These are phyloP conservation scores for Leishmania turanica DNA, from an alignment of 208 protist species.

Conservation along the genomic window DNA sequence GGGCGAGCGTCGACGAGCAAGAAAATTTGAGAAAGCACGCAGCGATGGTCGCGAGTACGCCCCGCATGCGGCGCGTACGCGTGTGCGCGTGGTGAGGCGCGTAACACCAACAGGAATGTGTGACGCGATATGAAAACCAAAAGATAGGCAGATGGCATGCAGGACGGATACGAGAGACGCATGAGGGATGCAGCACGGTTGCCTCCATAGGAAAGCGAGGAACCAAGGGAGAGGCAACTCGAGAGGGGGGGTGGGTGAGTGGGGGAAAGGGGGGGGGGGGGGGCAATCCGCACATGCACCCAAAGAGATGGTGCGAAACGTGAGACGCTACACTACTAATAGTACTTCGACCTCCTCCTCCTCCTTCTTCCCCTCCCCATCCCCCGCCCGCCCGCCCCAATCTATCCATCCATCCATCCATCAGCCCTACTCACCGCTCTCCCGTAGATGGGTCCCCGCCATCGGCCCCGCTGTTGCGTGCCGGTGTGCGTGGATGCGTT, in stretches of 20 bases:
- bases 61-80: too few relatives aligned
- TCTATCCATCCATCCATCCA: background rate
- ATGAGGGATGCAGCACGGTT: background rate
- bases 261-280: background rate
- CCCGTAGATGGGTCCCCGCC: background rate
- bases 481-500: background rate
- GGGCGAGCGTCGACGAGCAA: too few relatives aligned
- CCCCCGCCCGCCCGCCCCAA: background rate
- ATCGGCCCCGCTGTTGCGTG: background rate
- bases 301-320: background rate
- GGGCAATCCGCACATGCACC: background rate
- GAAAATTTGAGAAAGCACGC: background rate
- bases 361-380: background rate
- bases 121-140: background rate
- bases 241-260: too few relatives aligned
- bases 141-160: background rate
- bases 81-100: background rate
- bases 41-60: background rate
- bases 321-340: background rate
- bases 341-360: background rate
- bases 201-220: background rate
- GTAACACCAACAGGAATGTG: background rate
- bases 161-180: background rate
- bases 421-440: background rate
- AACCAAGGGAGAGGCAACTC: background rate